phyloP scores from a whole-genome alignment of 1,284 basidiomycete genomes.

The Earliella scabrosa region DNA sequence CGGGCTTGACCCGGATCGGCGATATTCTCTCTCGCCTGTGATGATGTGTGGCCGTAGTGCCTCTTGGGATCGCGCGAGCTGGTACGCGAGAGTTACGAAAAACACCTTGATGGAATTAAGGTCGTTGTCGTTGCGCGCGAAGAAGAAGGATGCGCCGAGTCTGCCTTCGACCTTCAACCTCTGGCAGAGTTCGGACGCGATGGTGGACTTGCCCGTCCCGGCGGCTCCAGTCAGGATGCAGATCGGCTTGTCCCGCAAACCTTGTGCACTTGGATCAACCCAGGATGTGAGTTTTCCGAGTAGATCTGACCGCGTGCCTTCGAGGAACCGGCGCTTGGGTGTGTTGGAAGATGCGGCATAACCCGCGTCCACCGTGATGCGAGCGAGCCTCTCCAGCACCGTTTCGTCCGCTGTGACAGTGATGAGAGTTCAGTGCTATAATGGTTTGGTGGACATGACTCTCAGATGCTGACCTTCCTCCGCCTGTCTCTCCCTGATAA shows the following conservation, averaged over 20 bases:
- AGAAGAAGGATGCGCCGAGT: slow-evolving; percentile 20
- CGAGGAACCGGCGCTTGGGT: neutral
- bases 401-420: neutral
- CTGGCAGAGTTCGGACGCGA: slow-evolving; percentile 11
- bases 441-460: neutral
- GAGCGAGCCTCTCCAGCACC: neutral
- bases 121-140: neutral
- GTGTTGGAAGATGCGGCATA: neutral
- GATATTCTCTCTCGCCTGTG: neutral
- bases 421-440: neutral
- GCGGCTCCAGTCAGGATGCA: neutral
- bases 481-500: no score
- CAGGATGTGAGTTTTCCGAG: neutral
- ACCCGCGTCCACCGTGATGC: neutral
- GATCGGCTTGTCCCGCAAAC: neutral
- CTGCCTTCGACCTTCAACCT: neutral
- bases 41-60: neutral
- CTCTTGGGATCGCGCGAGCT: slow-evolving; percentile 1
- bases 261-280: no score
- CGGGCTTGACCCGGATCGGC: neutral
- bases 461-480: neutral
- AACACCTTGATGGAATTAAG: neutral
- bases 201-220: slow-evolving; percentile 17
- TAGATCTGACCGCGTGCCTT: neutral
- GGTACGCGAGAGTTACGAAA: slow-evolving; percentile 10